Conservation (phyloP, 768 basidiomycete genomes). For the Hygrocybe coccinea region DNA sequence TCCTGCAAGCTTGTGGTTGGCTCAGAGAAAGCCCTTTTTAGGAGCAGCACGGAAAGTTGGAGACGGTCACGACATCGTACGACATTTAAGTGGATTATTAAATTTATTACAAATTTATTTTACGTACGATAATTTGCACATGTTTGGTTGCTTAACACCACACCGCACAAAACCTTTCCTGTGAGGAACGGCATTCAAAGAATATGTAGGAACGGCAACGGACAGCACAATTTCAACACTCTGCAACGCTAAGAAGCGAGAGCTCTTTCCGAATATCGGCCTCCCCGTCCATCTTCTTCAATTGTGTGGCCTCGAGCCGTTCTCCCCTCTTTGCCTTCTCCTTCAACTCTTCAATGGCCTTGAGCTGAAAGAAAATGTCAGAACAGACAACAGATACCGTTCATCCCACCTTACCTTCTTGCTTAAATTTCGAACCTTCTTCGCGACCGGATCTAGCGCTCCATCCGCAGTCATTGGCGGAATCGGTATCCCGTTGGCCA, state of each 20-base stretch:
- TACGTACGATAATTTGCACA: too few species aligned
- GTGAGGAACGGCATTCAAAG: too few species aligned
- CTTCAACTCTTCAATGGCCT: slow-evolving; percentile 98
- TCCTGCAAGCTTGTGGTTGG: neutral
- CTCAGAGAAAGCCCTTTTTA: neutral
- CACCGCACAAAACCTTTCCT: too few species aligned
- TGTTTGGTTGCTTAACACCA: too few species aligned
- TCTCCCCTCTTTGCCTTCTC: slow-evolving; percentile 87
- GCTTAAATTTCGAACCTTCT: slow-evolving; percentile 90
- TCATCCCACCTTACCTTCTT: slow-evolving; percentile 70
- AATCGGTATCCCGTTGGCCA: slow-evolving; percentile 11
- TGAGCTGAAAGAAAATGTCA: slow-evolving; percentile 53
- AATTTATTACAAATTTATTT: neutral
- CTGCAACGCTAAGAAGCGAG: slow-evolving; percentile 12
- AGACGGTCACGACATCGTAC: neutral
- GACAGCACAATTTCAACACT: neutral
- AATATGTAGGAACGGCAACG: too few species aligned
- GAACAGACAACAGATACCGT: neutral
- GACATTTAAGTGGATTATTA: neutral
- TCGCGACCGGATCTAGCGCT: slow-evolving; percentile 73
- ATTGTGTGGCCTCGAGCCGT: slow-evolving; percentile 87
- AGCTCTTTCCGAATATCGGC: slow-evolving; percentile 80
- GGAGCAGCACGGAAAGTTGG: neutral
- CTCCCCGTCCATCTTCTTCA: slow-evolving; percentile 96
- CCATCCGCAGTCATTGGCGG: slow-evolving; percentile 54